Evolutionary conservation across 345 rosid species (phyloP).

Genomic region (Excoecaria agallocha): DNA sequence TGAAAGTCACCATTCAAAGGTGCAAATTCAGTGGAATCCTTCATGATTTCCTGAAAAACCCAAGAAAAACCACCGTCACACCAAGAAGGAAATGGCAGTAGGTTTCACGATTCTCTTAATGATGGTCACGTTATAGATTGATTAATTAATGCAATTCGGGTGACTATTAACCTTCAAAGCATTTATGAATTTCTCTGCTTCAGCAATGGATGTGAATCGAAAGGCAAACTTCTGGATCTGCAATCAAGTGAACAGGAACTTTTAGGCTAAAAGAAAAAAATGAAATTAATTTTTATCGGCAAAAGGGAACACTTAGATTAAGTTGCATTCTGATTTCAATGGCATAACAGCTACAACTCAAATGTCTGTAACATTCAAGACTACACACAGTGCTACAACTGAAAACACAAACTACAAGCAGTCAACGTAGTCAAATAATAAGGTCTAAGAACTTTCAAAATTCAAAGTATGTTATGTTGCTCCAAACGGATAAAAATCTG

Average conservation of each 20-base stretch:
- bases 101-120: not conserved
- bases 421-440: conserved; percentile 2
- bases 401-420: not conserved
- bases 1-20: conserved; percentile 33
- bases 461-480: not conserved
- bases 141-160: not conserved
- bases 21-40: conserved; percentile 30
- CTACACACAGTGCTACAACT: not conserved
- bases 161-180: conserved; percentile 46
- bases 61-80: conserved; percentile 16
- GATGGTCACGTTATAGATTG: not conserved
- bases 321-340: not conserved
- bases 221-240: conserved; percentile 89
- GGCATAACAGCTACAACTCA: not conserved
- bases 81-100: not conserved
- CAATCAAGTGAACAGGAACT: conserved; percentile 19
- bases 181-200: conserved; percentile 50
- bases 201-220: conserved; percentile 52
- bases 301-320: conserved; percentile 9
- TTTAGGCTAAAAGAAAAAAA: not conserved
- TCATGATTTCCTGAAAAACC: conserved; percentile 46
- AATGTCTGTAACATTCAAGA: not conserved
- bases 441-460: not conserved
- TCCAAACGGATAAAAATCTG: not conserved
- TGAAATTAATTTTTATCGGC: not conserved